Evolutionary conservation across 257 asterid genomes (phyloP), one percentile per base, ranked within the genome.

Genomic region (Coffea canephora): DNA sequence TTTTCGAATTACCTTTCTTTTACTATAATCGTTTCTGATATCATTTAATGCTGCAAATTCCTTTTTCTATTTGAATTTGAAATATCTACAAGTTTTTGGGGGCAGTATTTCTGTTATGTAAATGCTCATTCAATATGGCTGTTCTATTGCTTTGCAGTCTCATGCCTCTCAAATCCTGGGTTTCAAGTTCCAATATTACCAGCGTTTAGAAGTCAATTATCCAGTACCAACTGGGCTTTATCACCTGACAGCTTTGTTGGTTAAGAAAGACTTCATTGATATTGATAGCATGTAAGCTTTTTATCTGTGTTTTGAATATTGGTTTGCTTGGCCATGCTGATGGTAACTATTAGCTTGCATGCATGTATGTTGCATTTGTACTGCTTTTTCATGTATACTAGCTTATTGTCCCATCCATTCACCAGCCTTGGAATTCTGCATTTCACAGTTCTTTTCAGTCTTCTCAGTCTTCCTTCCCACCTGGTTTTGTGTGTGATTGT

Each of bases 161-260:
- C 97, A 91, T 82, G 98, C 98, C 78, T 91, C 99, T 36, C 99
- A 96, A 81, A 90, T 96, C 85, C 94, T 94, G 78, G 98, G 98
- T 78, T 94, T 94, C 86, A 96, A 96, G 90, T 96, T 96, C 83
- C 97, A 94, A 84, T 92, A 92, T 86, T 92, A 94, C 83, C 98
- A 96, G 89, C 94, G 96, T 8, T 75, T 82, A 87, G 99, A 96
- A 83, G 88, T 91, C 19, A 84, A 76, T 77, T 81, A 75, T 80
- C 90, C 91, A 77, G 96, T 90, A 52, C 99, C 99, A 18, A 78
- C 68, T 80, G 94, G 95, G 80, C 93, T 96, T 54, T 96, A 92
- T 86, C 91, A 89, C 83, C 97, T 94, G 74, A 87, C 97, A 15
- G 99, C 98, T 72, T 83, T 94, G 82, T 90, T 96, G 89, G 96